Evolutionary conservation across 495 filamentous ascomycete genomes (phyloP), one percentile per base, ranked within the genome.

Genomic region (Xylaria bambusicola): DNA sequence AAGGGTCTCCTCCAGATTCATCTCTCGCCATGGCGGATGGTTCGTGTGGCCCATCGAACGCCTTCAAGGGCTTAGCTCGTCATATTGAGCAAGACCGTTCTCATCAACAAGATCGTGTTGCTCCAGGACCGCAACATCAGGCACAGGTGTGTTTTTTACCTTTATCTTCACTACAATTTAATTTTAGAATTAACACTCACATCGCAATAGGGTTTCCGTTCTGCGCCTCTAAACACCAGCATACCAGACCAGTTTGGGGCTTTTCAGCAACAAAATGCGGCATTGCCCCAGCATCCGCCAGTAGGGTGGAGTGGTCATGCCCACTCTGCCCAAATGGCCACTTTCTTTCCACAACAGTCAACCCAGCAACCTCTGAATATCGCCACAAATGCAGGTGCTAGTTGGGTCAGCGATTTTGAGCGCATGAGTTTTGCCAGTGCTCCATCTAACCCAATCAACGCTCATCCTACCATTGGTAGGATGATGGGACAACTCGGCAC

Each of bases 11-110:
- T 21, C 44, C 40, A 52, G 29, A 21, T 52, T 26, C 58, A n/a
- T 9, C 46, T 54, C 18, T 52, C 35, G 35, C 58, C 72, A 95
- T 96, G 92, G 79, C 87, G 47, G 91, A 95, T 70, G 81, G 81
- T 58, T 80, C 96, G 50, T 98, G 93, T 73, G 91, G 93, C 42
- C 92, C 93, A 23, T 92, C 92, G 10, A 97, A 93, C 73, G 85
- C 91, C 60, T 84, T 94, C 38, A 89, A 94, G 68, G 89, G 83
- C 66, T 88, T 97, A 64, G 84, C 91, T 64, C 88, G 93, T 63
- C 92, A 97, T 74, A 78, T 85, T 4, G 81, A 86, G 10, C 81
- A 85, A 46, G 91, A 98, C 70, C 80, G 89, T 17, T 87, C 88
- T 5, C 79, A 93, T 42, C 92, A 97, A 65, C 93, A 96, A 72